Evolutionary conservation across 192 early-diverging fungal species (phyloP).

Genomic region (Coemansia brasiliensis): DNA sequence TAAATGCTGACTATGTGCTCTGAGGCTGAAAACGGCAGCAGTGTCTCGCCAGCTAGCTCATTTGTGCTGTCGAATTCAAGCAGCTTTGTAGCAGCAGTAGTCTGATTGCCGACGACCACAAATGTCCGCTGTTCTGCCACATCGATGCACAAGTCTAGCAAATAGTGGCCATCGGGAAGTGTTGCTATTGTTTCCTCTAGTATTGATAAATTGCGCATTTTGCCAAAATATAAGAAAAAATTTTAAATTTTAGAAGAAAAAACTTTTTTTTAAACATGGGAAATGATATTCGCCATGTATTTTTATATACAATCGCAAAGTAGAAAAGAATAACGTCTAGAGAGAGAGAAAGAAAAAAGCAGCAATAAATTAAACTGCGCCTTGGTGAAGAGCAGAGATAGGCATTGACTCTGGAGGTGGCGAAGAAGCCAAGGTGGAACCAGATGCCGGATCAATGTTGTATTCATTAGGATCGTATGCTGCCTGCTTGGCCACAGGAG

Average conservation of each 20-base stretch:
- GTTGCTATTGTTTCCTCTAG: constrained; percentile 14
- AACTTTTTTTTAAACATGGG: not conserved
- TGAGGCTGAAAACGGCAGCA: constrained; percentile 21
- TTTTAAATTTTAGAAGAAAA: not conserved
- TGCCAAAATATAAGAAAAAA: not conserved
- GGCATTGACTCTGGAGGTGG: constrained; percentile 34
- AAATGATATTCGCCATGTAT: too few species aligned
- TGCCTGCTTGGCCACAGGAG: not conserved
- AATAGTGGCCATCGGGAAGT: constrained; percentile 9
- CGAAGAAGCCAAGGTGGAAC: constrained; percentile 44
- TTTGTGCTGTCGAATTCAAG: not conserved
- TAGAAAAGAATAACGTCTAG: not conserved
- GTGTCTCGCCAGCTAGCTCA: not conserved
- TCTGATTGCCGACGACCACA: not conserved
- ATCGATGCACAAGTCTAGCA: constrained; percentile 10
- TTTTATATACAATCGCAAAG: not conserved
- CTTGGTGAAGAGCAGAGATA: constrained; percentile 24
- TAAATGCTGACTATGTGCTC: constrained; percentile 30
- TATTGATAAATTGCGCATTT: constrained; percentile 34
- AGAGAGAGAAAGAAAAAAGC: constrained; percentile 1
- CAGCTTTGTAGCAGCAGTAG: not conserved
- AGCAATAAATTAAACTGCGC: constrained; percentile 16
- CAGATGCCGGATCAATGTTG: constrained; percentile 25
- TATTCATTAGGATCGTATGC: not conserved
- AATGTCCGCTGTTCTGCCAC: not conserved